These are phyloP conservation scores for Phytophthora tubulina DNA, from an alignment of 352 stramenopile species.

Conservation along the genomic window DNA sequence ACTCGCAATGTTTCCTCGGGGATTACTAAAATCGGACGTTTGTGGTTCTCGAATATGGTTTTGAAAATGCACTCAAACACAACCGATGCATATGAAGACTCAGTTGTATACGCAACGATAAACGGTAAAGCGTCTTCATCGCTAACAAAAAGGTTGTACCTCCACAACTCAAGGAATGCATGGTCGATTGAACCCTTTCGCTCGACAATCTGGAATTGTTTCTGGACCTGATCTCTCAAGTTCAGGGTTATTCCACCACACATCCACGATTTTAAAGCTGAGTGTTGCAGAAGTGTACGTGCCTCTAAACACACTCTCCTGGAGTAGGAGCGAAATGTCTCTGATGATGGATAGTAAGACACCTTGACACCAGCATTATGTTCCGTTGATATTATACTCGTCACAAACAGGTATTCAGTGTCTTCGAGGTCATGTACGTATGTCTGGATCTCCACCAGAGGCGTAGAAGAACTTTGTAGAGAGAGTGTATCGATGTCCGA, in stretches of 20 bases:
- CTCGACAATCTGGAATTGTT: conserved; percentile 1
- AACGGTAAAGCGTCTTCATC: conserved; percentile 15
- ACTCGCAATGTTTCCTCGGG: conserved; percentile 21
- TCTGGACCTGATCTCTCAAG: conserved; percentile 22
- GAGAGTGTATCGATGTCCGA: conserved; percentile 1
- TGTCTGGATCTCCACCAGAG: conserved; percentile 6
- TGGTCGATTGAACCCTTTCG: neutral
- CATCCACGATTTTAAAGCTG: conserved; percentile 6
- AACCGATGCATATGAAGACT: conserved; percentile 13
- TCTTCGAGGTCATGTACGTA: conserved; percentile 34
- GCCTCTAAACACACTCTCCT: conserved; percentile 15
- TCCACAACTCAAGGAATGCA: conserved; percentile 35
- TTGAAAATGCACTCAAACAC: conserved; percentile 51
- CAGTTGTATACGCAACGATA: conserved; percentile 34
- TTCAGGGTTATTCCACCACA: conserved; percentile 2
- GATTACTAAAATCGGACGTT: conserved; percentile 43
- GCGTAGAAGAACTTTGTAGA: neutral
- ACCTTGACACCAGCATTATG: conserved; percentile 24
- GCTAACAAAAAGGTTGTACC: conserved; percentile 36
- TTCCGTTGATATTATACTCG: conserved; percentile 8
- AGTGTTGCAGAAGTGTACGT: neutral
- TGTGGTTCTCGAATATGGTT: conserved; percentile 27
- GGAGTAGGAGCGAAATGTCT: conserved; percentile 24
- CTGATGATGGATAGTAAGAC: conserved; percentile 25
- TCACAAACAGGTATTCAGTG: conserved; percentile 5